Evolutionary conservation across 768 basidiomycete genomes (phyloP).

Genomic region (Stropharia rugosoannulata): DNA sequence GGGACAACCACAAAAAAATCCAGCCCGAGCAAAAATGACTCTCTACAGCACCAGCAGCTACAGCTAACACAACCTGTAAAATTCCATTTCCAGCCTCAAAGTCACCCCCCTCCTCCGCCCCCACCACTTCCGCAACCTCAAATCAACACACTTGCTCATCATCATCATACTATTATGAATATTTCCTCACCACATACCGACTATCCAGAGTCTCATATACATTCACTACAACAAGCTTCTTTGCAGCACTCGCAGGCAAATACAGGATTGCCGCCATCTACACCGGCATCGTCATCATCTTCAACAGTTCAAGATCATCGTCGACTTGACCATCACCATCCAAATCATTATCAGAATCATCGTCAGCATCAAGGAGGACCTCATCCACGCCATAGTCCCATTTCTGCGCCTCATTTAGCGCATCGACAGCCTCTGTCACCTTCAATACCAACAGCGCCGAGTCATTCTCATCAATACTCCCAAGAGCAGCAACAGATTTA

Average conservation of each 20-base stretch:
- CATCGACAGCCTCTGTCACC: constrained; percentile 7
- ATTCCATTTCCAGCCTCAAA: constrained; percentile 26
- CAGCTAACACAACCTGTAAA: constrained; percentile 17
- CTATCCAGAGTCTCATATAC: not conserved
- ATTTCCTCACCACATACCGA: not conserved
- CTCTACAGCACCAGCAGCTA: constrained; percentile 10
- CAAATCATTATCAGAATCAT: constrained; percentile 11
- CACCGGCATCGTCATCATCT: not conserved
- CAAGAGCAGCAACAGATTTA: constrained; percentile 7
- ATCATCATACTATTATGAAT: constrained; percentile 1
- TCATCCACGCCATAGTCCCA: constrained; percentile 6
- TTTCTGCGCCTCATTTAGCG: constrained; percentile 2
- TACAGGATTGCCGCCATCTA: not conserved
- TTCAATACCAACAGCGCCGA: constrained; percentile 1
- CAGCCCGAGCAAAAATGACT: not conserved
- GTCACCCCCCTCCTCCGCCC: constrained; percentile 23
- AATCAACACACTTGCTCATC: constrained; percentile 19
- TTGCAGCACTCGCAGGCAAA: constrained; percentile 1
- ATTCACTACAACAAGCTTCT: constrained; percentile 1
- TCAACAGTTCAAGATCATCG: not conserved
- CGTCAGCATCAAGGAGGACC: constrained; percentile 4
- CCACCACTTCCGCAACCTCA: constrained; percentile 24
- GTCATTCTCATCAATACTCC: constrained; percentile 1
- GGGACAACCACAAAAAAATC: constrained; percentile 11
- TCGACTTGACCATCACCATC: constrained; percentile 1